phyloP scores from a whole-genome alignment of 2,329 filamentous ascomycete species.

The Fusarium bulbicola region DNA sequence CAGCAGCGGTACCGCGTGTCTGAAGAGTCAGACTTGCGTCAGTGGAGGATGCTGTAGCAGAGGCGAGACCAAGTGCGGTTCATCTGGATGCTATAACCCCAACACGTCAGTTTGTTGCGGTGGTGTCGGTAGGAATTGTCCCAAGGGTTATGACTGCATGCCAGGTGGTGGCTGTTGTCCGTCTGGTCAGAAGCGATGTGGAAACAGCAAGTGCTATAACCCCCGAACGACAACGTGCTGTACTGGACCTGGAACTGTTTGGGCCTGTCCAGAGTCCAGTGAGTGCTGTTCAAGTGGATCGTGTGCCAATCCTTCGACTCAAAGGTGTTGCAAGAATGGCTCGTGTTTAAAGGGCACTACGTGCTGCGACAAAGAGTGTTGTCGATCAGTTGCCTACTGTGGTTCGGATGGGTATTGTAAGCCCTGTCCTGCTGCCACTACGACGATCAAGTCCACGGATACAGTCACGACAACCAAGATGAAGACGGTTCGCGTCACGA shows the following conservation, averaged over 20 bases:
- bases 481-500: conserved; percentile 1
- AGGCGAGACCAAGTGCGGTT: background rate
- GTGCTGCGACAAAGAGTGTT: conserved; percentile 8
- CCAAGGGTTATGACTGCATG: conserved; percentile 3
- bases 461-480: conserved; percentile 2
- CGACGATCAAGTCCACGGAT: background rate
- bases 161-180: conserved; percentile 7
- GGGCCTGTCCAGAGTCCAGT: background rate
- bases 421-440: background rate
- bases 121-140: background rate
- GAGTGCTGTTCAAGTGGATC: background rate
- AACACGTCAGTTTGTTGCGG: background rate
- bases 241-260: background rate
- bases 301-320: background rate
- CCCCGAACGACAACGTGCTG: background rate
- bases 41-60: background rate
- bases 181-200: background rate
- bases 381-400: background rate
- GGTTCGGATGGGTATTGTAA: conserved; percentile 1
- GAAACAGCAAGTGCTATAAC: conserved; percentile 16
- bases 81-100: background rate
- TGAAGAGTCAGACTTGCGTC: background rate
- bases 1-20: background rate
- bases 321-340: conserved; percentile 5
- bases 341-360: background rate